These are phyloP conservation scores for Leccinum aurantiacum DNA, from an alignment of 768 basidiomycete species.

Conservation along the genomic window DNA sequence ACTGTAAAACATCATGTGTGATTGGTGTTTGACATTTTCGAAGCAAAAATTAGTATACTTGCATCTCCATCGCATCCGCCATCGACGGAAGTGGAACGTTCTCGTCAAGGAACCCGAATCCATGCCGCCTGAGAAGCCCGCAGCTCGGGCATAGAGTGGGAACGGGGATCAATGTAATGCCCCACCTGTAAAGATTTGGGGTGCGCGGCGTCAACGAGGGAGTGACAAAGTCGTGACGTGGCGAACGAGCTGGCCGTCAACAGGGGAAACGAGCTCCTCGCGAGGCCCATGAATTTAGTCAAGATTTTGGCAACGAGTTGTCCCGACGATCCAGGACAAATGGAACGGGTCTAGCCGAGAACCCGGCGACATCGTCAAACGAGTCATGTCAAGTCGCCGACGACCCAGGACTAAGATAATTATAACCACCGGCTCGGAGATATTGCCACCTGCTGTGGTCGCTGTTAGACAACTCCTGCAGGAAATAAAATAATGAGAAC, in stretches of 20 bases:
- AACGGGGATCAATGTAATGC: constrained; percentile 14
- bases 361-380: neutral
- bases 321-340: neutral
- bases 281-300: neutral
- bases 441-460: neutral
- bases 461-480: neutral
- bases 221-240: constrained; percentile 2
- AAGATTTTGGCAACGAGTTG: neutral
- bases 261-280: constrained; percentile 2
- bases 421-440: neutral
- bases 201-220: constrained; percentile 5
- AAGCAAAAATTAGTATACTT: neutral
- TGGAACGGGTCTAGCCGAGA: neutral
- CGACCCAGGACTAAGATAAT: neutral
- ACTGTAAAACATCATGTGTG: neutral
- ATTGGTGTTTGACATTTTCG: constrained; percentile 4
- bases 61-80: constrained; percentile 29
- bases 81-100: constrained; percentile 21
- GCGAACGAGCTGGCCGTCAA: neutral
- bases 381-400: neutral
- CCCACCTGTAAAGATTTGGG: constrained; percentile 3
- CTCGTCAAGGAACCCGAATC: constrained; percentile 12
- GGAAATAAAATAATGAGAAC: neutral
- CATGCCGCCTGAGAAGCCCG: constrained; percentile 8
- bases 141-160: constrained; percentile 22